A percentile compares a stretch with the other conserved stretches of the same genome.
Evolutionary conservation across 2,329 filamentous ascomycete genomes (phyloP).

Genomic region (Aureobasidium musti): DNA sequence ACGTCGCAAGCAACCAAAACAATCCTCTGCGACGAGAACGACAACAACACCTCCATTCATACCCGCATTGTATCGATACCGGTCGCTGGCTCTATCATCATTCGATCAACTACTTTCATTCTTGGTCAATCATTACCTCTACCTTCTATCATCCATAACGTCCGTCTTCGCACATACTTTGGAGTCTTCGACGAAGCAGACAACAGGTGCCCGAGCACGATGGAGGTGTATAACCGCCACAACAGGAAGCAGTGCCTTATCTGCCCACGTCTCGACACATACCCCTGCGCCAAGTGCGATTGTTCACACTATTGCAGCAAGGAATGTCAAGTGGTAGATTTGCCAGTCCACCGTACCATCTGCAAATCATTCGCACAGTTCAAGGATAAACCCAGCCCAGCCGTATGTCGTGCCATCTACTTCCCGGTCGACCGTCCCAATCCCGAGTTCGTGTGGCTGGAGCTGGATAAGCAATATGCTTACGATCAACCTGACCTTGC

Average conservation of each 20-base stretch:
- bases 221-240: not conserved
- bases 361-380: not conserved
- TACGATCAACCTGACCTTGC: not conserved
- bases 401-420: not conserved
- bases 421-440: not conserved
- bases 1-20: not conserved
- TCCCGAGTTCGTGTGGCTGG: not conserved
- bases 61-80: not conserved
- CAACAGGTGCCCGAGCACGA: not conserved
- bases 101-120: not conserved
- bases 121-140: not conserved
- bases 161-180: not conserved
- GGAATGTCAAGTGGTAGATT: not conserved
- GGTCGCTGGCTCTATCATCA: not conserved
- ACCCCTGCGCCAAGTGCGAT: not conserved
- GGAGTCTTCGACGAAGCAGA: not conserved
- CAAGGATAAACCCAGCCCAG: not conserved
- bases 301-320: constrained; percentile 7
- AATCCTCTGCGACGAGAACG: not conserved
- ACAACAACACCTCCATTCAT: not conserved
- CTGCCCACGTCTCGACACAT: not conserved
- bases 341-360: not conserved
- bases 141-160: not conserved
- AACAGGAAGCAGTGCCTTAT: not conserved
- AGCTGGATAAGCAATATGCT: not conserved